phyloP scores from a whole-genome alignment of 352 stramenopile species.

The Phytophthora colocasiae region DNA sequence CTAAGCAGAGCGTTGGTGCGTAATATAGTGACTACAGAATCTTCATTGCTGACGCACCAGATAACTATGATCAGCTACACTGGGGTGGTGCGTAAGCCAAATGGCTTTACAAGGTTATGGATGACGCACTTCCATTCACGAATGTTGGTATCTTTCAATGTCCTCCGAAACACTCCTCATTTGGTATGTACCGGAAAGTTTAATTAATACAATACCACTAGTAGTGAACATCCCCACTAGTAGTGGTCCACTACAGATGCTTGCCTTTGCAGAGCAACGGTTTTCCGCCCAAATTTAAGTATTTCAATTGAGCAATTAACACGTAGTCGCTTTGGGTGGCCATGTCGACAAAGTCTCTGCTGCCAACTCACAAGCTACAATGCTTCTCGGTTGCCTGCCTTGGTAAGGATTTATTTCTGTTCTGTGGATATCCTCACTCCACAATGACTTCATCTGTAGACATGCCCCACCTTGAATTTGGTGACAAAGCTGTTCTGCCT shows the following conservation, averaged over 20 bases:
- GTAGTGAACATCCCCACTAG: no score
- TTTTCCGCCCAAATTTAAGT: not conserved
- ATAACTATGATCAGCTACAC: not conserved
- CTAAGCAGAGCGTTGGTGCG: not conserved
- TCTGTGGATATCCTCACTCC: not conserved
- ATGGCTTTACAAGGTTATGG: not conserved
- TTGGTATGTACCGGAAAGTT: no score
- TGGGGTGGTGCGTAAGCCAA: slow-evolving; percentile 4
- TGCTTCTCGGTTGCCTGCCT: slow-evolving; percentile 70
- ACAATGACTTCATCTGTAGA: slow-evolving; percentile 26
- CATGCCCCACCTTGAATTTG: slow-evolving; percentile 72
- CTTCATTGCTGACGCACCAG: slow-evolving; percentile 9
- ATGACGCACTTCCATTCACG: not conserved
- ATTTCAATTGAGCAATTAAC: not conserved
- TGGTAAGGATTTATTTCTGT: slow-evolving; percentile 28
- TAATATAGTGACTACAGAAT: slow-evolving; percentile 7
- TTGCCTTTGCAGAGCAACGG: no score
- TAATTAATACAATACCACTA: no score
- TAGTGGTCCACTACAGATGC: no score
- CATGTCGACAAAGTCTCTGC: not conserved
- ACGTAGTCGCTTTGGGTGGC: not conserved
- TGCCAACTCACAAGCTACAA: slow-evolving; percentile 48
- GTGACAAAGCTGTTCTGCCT: slow-evolving; percentile 69
- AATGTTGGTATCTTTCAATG: not conserved
- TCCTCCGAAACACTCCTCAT: no score